phyloP scores from a whole-genome alignment of 148 eudicot genomes.

The Polygonum maritimum region DNA sequence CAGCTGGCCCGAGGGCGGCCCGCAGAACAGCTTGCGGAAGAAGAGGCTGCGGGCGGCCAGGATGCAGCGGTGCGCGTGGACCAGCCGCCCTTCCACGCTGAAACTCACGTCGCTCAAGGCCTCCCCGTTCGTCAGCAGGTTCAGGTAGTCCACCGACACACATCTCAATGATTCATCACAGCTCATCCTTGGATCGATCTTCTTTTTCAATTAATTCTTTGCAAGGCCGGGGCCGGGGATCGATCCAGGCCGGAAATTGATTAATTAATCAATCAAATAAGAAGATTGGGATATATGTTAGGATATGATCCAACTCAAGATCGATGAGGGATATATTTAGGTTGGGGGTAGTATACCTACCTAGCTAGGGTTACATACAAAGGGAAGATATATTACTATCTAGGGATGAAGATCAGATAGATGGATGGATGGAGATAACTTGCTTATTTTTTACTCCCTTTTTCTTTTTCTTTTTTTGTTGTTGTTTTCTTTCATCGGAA shows the following conservation, averaged over 20 bases:
- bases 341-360: neutral
- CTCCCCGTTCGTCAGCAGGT: slow-evolving; percentile 89
- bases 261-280: no score
- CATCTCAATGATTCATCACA: slow-evolving; percentile 71
- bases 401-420: neutral
- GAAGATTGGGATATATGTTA: no score
- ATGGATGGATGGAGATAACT: neutral
- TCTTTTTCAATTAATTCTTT: no score
- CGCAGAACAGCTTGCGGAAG: slow-evolving; percentile 86
- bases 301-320: no score
- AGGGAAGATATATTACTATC: neutral
- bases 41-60: slow-evolving; percentile 84
- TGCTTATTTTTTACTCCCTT: neutral
- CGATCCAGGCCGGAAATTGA: no score
- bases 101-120: slow-evolving; percentile 95
- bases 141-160: slow-evolving; percentile 74
- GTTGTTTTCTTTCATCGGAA: neutral
- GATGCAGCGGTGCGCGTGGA: slow-evolving; percentile 90
- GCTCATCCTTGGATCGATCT: slow-evolving; percentile 16
- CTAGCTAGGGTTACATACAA: neutral
- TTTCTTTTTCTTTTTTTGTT: neutral
- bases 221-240: no score
- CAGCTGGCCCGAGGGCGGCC: slow-evolving; percentile 15
- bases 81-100: slow-evolving; percentile 83
- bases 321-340: neutral